Evolutionary conservation across 2,329 filamentous ascomycete genomes (phyloP).

Genomic region (Paecilomyces sp.): DNA sequence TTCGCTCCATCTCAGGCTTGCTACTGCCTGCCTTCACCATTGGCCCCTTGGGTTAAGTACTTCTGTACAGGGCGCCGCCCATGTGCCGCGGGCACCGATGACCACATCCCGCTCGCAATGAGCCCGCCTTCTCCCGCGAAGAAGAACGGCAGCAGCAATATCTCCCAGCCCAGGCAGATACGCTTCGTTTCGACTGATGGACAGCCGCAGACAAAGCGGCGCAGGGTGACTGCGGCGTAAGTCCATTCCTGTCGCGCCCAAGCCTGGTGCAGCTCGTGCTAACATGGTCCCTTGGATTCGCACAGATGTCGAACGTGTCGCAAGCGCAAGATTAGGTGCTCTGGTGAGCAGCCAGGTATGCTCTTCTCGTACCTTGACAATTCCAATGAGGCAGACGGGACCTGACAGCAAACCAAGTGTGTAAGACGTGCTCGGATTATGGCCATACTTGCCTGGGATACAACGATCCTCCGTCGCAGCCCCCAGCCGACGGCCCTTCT

Average conservation of each 20-base stretch:
- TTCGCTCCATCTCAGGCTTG: neutral
- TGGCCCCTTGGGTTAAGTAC: neutral
- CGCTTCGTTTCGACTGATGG: conserved; percentile 79
- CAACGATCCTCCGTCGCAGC: conserved; percentile 39
- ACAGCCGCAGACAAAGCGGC: conserved; percentile 69
- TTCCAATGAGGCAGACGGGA: conserved; percentile 3
- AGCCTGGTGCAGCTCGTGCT: conserved; percentile 1
- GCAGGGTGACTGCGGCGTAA: conserved; percentile 72
- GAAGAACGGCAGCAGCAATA: conserved; percentile 23
- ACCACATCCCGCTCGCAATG: conserved; percentile 28
- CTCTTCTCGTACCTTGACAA: neutral
- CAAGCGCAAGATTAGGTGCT: conserved; percentile 68
- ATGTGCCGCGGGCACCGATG: conserved; percentile 29
- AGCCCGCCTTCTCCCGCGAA: conserved; percentile 30
- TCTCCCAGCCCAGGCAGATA: conserved; percentile 42
- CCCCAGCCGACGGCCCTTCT: conserved; percentile 21
- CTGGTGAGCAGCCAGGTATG: conserved; percentile 58
- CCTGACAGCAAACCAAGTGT: conserved; percentile 32
- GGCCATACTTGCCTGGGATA: conserved; percentile 65
- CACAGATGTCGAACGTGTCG: conserved; percentile 64
- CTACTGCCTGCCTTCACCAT: neutral
- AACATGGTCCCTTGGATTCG: conserved; percentile 2
- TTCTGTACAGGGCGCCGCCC: conserved; percentile 11
- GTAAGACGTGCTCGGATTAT: conserved; percentile 66
- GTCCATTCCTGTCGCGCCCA: conserved; percentile 20